Base-by-base conservation (phyloP, 2,329 filamentous ascomycete genomes). In the Fulvia fulva region DNA sequence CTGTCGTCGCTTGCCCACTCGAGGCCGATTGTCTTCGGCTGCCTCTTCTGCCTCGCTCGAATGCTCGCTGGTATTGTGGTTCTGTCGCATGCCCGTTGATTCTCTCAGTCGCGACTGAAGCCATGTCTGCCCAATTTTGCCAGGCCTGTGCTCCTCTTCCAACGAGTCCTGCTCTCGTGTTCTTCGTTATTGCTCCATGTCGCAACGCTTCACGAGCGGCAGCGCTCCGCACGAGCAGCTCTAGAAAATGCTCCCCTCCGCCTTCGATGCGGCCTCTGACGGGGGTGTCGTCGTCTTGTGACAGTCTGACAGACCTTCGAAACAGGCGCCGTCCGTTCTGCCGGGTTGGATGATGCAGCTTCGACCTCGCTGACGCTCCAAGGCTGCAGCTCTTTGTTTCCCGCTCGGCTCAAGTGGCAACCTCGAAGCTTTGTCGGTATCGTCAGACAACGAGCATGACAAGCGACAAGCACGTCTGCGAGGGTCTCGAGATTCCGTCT, bases 21-120 rank as follows among this genome's bases (percentile, higher is more conserved):
- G 52, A 32, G 26, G 32, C 21, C 23, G 51, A 54, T 43, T 53
- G 60, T 51, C 22, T 61, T 12, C 47, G 47, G 32, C 47, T 50
- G 51, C 57, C 57, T 46, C 58, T 34, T 46, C 54, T 51, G 34
- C 52, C 49, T 26, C 62, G 47, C 37, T 61, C 64, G 57, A 51
- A 56, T 43, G 47, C 45, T 26, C 51, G 44, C 26, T 51, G 56
- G 32, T 26, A 12, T 41, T 19, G 26, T 50, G 47, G 19, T 25
- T 41, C 34, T 19, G 53, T 28, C 19, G 37, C 34, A 23, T 60
- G 57, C 28, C 61, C 61, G 19, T 53, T 62, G 26, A 60, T 54
- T 44, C 43, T 62, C 49, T 68, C 65, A 30, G 63, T 64, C 51
- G 63, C 59, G 26, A 63, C 60, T 30, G 58, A 46, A 5, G 62